Evolutionary conservation across 148 eudicot species (phyloP).

Genomic region (Rhododendron ferrugineum): DNA sequence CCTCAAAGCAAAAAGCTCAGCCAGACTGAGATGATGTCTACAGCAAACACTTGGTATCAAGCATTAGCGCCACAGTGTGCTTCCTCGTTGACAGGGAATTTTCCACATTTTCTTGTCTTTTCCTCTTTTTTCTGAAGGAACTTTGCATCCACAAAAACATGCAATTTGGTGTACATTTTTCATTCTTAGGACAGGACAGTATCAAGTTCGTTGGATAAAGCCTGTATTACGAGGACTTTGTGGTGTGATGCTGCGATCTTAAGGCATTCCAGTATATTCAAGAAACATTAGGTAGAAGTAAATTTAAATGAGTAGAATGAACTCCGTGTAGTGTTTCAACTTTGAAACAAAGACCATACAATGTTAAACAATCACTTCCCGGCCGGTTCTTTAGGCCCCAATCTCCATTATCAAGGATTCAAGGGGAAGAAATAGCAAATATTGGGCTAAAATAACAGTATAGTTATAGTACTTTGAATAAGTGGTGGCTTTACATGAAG

Average conservation of each 20-base stretch:
- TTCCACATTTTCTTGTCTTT: neutral
- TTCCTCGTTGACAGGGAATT: neutral
- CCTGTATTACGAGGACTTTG: neutral
- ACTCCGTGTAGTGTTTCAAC: neutral
- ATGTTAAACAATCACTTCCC: neutral
- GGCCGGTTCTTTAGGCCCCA: neutral
- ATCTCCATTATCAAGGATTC: neutral
- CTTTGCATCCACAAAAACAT: neutral
- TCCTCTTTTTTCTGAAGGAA: neutral
- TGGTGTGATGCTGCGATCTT: neutral
- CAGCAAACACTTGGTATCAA: neutral
- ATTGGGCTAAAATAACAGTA: neutral
- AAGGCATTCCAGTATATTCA: neutral
- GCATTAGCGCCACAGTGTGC: neutral
- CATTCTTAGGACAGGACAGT: neutral
- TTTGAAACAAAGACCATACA: neutral
- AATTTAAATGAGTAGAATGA: neutral
- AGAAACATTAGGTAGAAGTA: neutral
- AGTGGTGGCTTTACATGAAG: neutral
- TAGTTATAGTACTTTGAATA: neutral
- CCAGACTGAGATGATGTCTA: conserved; percentile 9
- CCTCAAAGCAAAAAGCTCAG: conserved; percentile 1
- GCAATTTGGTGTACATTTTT: neutral
- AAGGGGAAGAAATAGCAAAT: neutral
- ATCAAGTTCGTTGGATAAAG: neutral